Base-by-base conservation (phyloP, 257 asterid genomes). In the Eustoma russellianum region DNA sequence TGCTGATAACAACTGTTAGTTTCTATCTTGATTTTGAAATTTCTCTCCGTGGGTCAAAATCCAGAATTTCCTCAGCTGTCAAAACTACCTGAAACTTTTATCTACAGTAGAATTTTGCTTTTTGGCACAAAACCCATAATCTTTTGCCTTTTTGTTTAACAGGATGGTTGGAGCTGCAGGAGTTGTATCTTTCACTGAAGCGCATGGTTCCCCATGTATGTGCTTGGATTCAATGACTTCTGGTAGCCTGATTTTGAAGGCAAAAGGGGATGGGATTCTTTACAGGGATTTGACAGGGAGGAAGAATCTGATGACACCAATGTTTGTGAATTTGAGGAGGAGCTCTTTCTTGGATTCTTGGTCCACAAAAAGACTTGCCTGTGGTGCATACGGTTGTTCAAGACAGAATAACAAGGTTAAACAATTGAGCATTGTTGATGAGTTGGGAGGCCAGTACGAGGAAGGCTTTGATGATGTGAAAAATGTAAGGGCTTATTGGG, bases 401-500 rank as follows among this genome's bases (percentile, higher is more conserved):
- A 76, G 72, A 44, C 73, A 64, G 70, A 66, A 61, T 17, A 63
- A 68, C 52, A 77, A 69, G 71, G 13, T 60, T 48, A 51, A 41
- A 50, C 46, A 63, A 46, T 48, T 74, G 18, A 57, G 54, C 2
- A 59, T 80, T 71, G 86, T 75, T 48, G 65, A 52, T 74, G 78
- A 81, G 28, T 45, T 80, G 68, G 86, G 80, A 40, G 93, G 82
- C 2, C 82, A 83, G 35, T 79, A 76, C 13, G 89, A 80, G 13
- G 93, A 80, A 44, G 70, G 79, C 60, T 81, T 76, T 62, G 74
- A 64, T 50, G 93, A 83, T 65, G 82, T 83, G 10, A 83, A 80
- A 68, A 53, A 33, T 53, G 93, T 77, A 47, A 76, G 80, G 7
- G 5, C 3, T 3, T 18, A 28, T 19, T 40, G 17, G 33, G 14